Evolutionary conservation across 2,329 filamentous ascomycete species (phyloP).

Genomic region (Calonectria pteridis): DNA sequence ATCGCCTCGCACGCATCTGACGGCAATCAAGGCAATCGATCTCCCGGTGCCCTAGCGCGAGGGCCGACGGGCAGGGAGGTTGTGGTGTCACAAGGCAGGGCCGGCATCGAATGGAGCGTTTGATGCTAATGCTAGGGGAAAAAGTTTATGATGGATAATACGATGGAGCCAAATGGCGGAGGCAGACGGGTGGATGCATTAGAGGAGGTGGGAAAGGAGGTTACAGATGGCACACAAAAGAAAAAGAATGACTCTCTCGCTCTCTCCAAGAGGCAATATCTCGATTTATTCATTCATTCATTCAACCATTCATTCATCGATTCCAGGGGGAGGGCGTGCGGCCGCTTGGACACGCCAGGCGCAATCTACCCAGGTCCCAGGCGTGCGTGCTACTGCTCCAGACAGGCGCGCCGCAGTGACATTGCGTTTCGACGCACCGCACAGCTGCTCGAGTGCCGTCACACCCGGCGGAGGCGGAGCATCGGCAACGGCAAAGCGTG

Average conservation of each 20-base stretch:
- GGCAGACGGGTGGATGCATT: background rate
- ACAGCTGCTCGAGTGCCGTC: conserved; percentile 10
- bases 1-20: conserved; percentile 7
- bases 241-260: background rate
- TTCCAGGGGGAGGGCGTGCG: background rate
- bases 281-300: background rate
- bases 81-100: background rate
- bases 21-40: conserved; percentile 4
- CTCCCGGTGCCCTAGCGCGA: background rate
- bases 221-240: background rate
- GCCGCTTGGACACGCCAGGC: background rate
- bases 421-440: conserved; percentile 2
- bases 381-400: too few species aligned
- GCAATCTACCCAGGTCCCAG: background rate
- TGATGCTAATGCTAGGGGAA: conserved; percentile 1
- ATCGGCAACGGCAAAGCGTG: conserved; percentile 18
- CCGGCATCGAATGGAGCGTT: background rate
- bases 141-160: background rate
- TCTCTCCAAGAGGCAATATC: background rate
- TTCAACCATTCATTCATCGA: background rate
- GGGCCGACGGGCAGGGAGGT: background rate
- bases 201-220: background rate
- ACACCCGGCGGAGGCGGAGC: conserved; percentile 26
- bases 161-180: background rate
- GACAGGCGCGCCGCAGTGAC: background rate